These are phyloP conservation scores for Ophiocytium majus DNA, from an alignment of 352 stramenopile species.

Conservation along the genomic window DNA sequence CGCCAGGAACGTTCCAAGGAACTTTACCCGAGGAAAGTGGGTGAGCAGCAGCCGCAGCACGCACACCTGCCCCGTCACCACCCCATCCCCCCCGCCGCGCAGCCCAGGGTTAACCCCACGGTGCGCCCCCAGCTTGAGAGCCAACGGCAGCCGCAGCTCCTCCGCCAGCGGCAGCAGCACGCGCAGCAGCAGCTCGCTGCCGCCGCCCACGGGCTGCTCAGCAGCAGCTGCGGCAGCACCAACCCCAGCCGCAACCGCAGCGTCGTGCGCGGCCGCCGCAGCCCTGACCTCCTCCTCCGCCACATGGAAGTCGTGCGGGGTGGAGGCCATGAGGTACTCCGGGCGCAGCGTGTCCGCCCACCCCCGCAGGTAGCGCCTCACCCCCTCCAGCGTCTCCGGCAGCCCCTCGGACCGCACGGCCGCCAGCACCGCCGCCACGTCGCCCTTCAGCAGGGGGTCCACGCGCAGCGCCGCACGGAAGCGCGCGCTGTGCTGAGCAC, in stretches of 20 bases:
- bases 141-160: slow-evolving; percentile 78
- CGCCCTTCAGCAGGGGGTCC: slow-evolving; percentile 80
- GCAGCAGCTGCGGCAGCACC: neutral
- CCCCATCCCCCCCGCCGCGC: slow-evolving; percentile 72
- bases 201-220: too few species aligned
- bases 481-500: slow-evolving; percentile 48
- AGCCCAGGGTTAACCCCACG: slow-evolving; percentile 76
- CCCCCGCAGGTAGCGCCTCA: slow-evolving; percentile 72
- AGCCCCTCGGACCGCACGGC: slow-evolving; percentile 30
- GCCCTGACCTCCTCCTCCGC: neutral
- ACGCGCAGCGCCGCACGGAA: slow-evolving; percentile 83
- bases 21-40: slow-evolving; percentile 81
- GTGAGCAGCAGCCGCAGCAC: slow-evolving; percentile 77
- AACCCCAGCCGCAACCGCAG: neutral
- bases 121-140: slow-evolving; percentile 87
- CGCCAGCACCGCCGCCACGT: slow-evolving; percentile 68
- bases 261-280: neutral
- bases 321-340: slow-evolving; percentile 90
- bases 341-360: slow-evolving; percentile 86
- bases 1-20: slow-evolving; percentile 85
- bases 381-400: slow-evolving; percentile 62
- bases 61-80: slow-evolving; percentile 79
- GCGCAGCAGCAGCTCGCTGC: slow-evolving; percentile 73
- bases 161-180: slow-evolving; percentile 82
- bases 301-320: slow-evolving; percentile 74